Base-by-base conservation (phyloP, 2,329 filamentous ascomycete species). In the Annulohypoxylon truncatum region DNA sequence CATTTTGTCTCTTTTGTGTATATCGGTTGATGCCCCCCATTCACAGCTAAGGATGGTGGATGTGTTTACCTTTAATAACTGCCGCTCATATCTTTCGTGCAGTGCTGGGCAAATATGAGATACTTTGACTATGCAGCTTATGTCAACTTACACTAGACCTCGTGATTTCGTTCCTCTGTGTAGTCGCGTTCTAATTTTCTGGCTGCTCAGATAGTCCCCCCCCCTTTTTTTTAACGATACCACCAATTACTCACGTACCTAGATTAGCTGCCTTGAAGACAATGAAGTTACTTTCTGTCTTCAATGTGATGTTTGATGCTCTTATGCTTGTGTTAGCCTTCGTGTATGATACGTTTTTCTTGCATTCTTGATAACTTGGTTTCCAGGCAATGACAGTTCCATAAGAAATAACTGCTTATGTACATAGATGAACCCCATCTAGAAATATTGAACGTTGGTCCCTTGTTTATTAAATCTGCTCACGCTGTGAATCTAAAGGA, bases 1-100 rank as follows among this genome's bases (percentile, higher is more conserved):
- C 50, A 67, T 65, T 62, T 53, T 61, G 35, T 68, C 64, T 68
- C 64, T 60, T 69, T 67, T 70, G 65, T 68, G 58, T 68, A 47
- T 63, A 58, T 55, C 24, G 51, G 55, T 55, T 35, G 48, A 10
- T 20, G 24, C 20, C 12, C 15, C 20, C 33, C 42, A 42, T 55
- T 47, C 48, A 26, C 31, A 53, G 31, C 26, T 9, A 13, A 40
- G 47, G 54, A 44, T 31, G 40, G 38, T 46, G 42, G 40, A 63
- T 53, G 62, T 15, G 20, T 53, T 29, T 40, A 42, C 47, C 51
- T 57, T 9, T 62, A 66, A 62, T 64, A 67, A 40, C 55, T 61
- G 24, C 52, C 24, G 18, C 44, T 54, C 35, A 22, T 46, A 55
- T 48, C 52, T 42, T 54, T 33, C 51, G 28, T 55, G 46, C 44